Evolutionary conservation across 192 early-diverging fungal genomes (phyloP), one percentile per base, ranked within the genome.

Genomic region (Gaertneriomyces semiglobifer): DNA sequence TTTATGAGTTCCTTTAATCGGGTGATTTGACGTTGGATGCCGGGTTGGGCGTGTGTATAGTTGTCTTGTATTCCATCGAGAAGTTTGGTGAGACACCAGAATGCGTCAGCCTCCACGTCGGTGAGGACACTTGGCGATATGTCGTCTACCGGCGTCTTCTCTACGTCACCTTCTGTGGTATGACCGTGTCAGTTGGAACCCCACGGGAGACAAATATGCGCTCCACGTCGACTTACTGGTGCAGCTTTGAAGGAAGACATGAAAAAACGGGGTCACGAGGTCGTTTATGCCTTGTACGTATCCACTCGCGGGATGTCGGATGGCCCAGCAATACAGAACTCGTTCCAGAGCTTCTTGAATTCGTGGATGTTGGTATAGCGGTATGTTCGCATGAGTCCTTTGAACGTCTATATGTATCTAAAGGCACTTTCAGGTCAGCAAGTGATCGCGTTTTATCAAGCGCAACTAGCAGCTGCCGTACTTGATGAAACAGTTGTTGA

Each of bases 211-310:
- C 55, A 33, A 42, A 42, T 42, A 20, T 60, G 58, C 41, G 1
- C 25, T 33, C 25, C 2, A 10, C 0, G 25, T 33, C 25, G 9
- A 74, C 76, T 46, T 69, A 89, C 88, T 83, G 39, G 90, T 81
- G 60, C 86, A 82, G 0, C 82, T 80, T 59, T 86, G 80, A 9
- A 98, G 66, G 65, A 95, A 99, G 45, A 99, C 97, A 58, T 88
- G 87, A 72, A 91, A 95, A 64, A 99, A 97, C 14, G 97, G 95
- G 39, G 93, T 96, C 8, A 94, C 91, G 33, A 99, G 79, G 69
- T 99, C 97, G 77, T 99, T 98, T 68, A 99, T 99, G 1, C 97
- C 97, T 65, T 99, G 97, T 9, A 99, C 97, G 75, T 98, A 99
- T 53, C 94, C 95, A 75, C 88, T 91, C n/a, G 97, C 97, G 6